Percentiles rank a stretch among this genome's conserved stretches.
These are phyloP conservation scores for Colletotrichum cuscutae DNA, from an alignment of 2,329 filamentous ascomycete genomes.

Conservation along the genomic window DNA sequence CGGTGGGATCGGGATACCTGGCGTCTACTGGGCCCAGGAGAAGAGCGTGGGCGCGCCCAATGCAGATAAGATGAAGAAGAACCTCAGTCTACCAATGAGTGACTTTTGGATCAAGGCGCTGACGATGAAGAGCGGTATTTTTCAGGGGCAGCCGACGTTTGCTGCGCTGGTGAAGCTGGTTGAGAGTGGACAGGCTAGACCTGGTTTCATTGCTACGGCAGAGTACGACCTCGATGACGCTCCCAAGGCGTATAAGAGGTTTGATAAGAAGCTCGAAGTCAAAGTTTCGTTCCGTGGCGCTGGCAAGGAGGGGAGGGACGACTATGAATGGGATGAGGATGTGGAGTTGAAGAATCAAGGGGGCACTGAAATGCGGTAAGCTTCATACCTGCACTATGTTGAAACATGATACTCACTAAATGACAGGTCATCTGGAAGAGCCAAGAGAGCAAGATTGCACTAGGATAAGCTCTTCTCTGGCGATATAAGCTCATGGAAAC, in stretches of 20 bases:
- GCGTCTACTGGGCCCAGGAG: constrained; percentile 34
- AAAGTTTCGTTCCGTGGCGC: constrained; percentile 36
- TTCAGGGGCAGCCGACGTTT: constrained; percentile 28
- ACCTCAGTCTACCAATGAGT: constrained; percentile 36
- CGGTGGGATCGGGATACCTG: constrained; percentile 40
- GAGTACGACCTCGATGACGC: constrained; percentile 43
- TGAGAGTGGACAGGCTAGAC: constrained; percentile 38
- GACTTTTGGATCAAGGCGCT: constrained; percentile 36
- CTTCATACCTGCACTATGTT: no score
- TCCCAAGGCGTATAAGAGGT: constrained; percentile 40
- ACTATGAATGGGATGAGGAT: neutral
- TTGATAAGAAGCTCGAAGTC: constrained; percentile 37
- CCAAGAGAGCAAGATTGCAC: no score
- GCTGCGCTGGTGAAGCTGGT: constrained; percentile 40
- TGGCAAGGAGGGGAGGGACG: constrained; percentile 2
- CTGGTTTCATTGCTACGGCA: constrained; percentile 41
- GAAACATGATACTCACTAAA: no score
- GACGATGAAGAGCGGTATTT: constrained; percentile 24
- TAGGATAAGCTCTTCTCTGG: no score
- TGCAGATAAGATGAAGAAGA: constrained; percentile 15
- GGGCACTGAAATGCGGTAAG: no score
- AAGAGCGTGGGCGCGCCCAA: constrained; percentile 35
- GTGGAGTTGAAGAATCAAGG: neutral
- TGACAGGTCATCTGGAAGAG: no score
- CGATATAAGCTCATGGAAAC: no score